Percentiles rank a stretch among this genome's conserved stretches.
phyloP scores from a whole-genome alignment of 2,329 filamentous ascomycete genomes.

The Daldinia sp. region DNA sequence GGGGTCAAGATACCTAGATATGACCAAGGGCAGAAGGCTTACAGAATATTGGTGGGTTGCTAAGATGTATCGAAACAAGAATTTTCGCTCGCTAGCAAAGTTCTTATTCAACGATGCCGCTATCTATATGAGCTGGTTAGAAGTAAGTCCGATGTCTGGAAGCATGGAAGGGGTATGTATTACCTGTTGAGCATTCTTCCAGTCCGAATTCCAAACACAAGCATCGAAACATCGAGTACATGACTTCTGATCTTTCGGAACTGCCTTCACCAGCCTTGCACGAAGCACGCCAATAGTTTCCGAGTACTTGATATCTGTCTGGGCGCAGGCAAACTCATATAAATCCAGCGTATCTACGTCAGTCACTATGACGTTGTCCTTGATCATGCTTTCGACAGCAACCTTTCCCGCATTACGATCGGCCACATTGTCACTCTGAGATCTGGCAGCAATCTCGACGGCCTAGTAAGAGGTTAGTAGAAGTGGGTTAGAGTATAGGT shows the following conservation, averaged over 20 bases:
- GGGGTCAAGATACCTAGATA: not conserved
- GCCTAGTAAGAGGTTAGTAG: conserved; percentile 39
- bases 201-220: conserved; percentile 67
- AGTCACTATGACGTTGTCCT: conserved; percentile 60
- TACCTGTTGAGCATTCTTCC: conserved; percentile 69
- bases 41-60: conserved; percentile 67
- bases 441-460: conserved; percentile 61
- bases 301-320: conserved; percentile 58
- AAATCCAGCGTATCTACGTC: conserved; percentile 66
- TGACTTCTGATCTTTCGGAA: conserved; percentile 60
- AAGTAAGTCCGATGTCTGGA: not conserved
- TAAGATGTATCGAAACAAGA: conserved; percentile 67
- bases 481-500: not conserved
- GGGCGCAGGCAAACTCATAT: conserved; percentile 65
- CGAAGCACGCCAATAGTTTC: conserved; percentile 64
- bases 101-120: conserved; percentile 65
- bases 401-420: conserved; percentile 60
- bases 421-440: conserved; percentile 62
- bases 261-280: conserved; percentile 64
- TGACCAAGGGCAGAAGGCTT: conserved; percentile 39
- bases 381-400: conserved; percentile 60
- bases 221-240: conserved; percentile 62
- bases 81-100: conserved; percentile 61
- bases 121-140: conserved; percentile 57
- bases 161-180: conserved; percentile 16